Evolutionary conservation across 179 eudicot species (phyloP), one percentile per base, ranked within the genome.

Genomic region (Nepenthes alata): DNA sequence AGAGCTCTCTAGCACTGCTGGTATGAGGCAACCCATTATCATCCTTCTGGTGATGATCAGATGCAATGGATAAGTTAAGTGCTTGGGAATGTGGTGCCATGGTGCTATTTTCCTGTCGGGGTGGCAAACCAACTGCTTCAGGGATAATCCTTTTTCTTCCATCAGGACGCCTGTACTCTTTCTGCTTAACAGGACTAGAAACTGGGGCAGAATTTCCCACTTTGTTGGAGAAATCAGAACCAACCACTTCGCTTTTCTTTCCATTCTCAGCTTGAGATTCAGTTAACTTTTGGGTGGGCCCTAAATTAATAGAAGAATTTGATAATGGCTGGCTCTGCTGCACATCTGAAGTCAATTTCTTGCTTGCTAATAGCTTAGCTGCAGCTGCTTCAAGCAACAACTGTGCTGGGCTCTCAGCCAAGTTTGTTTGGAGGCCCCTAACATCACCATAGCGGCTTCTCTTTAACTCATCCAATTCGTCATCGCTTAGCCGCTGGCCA

Each of bases 121-220:
- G 77, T 60, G 88, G 79, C 61, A 74, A 75, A 11, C 98, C 95
- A 57, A 93, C 97, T 35, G 97, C 88, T 82, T 93, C 95, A 12
- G 98, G 98, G 41, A 93, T 93, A 70, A 93, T 93, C 79, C 98
- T 83, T 74, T 83, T 89, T 68, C 98, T 79, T 34, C 97, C 98
- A 81, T 93, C 98, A 15, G 98, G 86, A 14, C 98, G 85, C 62
- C 94, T 85, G 66, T 93, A 93, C 71, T 93, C 98, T 75, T 86
- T 90, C 78, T 93, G 98, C 78, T 85, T 93, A 47, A 93, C 97
- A 59, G 95, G 98, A 75, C 88, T 83, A 14, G 95, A 71, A 65
- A 74, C 79, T 36, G 77, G 85, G 51, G 72, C 68, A 47, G 85
- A 56, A 70, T 71, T 25, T 3, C 74, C 70, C 45, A 66, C 77